A percentile compares a stretch with the other conserved stretches of the same genome.
Conservation (phyloP, 768 basidiomycete species). For the Cubamyces sp. region DNA sequence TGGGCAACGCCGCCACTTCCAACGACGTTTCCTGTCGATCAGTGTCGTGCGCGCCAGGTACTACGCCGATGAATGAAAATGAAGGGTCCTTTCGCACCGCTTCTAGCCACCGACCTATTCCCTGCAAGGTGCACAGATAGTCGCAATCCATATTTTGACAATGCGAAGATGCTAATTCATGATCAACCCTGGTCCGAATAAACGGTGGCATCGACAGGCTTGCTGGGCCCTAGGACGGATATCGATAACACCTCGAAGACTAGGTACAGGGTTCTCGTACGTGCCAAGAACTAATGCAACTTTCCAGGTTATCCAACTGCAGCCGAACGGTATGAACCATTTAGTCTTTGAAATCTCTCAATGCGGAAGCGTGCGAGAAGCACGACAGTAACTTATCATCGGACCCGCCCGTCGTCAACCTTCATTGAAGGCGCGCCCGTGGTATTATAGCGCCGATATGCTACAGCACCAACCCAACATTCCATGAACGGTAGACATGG, state of each 20-base stretch:
- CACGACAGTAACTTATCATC: background rate
- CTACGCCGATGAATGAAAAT: background rate
- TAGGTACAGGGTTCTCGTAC: too few species aligned
- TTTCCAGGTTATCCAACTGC: too few species aligned
- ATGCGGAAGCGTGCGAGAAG: background rate
- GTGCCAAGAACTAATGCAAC: too few species aligned
- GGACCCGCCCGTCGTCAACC: background rate
- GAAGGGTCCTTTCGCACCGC: background rate
- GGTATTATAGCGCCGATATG: background rate
- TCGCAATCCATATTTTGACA: background rate
- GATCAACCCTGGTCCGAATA: background rate
- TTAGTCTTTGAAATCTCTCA: background rate
- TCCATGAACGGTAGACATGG: too few species aligned
- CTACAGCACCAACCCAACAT: background rate
- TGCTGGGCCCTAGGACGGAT: too few species aligned
- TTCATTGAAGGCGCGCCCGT: background rate
- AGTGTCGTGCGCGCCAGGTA: background rate
- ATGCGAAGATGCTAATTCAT: background rate
- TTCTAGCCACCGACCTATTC: too few species aligned
- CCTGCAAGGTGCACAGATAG: background rate
- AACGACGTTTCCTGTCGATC: conserved; percentile 10
- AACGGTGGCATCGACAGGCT: too few species aligned
- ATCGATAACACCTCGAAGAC: too few species aligned
- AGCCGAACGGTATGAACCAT: background rate
- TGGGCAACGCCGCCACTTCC: background rate